Percentiles rank a stretch among this genome's conserved stretches.
These are phyloP conservation scores for Scenedesmus sp. DNA, from an alignment of 163 green algal genomes.

Conservation along the genomic window DNA sequence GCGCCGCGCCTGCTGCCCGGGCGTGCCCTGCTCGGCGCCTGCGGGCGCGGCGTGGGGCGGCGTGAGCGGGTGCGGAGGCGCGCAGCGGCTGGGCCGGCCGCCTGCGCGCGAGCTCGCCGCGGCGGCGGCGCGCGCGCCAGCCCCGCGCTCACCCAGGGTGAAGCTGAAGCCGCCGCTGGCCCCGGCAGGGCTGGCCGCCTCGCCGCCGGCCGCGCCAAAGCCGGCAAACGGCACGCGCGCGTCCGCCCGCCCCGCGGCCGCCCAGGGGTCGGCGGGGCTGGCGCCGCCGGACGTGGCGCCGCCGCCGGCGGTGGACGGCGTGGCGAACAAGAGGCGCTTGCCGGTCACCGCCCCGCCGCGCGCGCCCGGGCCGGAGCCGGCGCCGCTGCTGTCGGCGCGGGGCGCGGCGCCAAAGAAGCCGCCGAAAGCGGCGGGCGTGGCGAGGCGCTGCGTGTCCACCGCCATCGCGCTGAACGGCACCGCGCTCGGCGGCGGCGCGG, in stretches of 20 bases:
- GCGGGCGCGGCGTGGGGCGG: neutral
- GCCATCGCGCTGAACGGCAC: conserved; percentile 32
- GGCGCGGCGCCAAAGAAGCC: conserved; percentile 4
- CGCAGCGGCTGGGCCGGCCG: neutral
- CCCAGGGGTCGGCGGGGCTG: neutral
- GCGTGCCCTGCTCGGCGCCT: conserved; percentile 8
- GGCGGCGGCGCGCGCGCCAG: neutral
- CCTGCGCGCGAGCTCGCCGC: neutral
- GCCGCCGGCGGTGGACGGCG: conserved; percentile 21
- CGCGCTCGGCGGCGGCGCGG: too few species aligned
- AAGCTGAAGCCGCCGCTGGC: conserved; percentile 12
- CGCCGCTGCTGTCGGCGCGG: conserved; percentile 9
- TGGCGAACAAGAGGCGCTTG: conserved; percentile 41
- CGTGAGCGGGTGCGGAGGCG: neutral
- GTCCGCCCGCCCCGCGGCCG: neutral
- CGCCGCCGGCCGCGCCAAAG: conserved; percentile 20
- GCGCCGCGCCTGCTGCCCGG: neutral
- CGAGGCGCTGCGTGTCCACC: conserved; percentile 18
- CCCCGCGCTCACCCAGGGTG: conserved; percentile 11
- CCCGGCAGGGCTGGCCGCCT: conserved; percentile 10
- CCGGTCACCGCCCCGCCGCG: neutral
- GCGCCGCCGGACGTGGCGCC: neutral
- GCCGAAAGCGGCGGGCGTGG: conserved; percentile 5
- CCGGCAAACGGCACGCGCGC: conserved; percentile 22
- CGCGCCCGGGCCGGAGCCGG: neutral